Conservation (phyloP, 225 moss, liverwort and hornwort genomes). For the Sphagnum contortum region DNA sequence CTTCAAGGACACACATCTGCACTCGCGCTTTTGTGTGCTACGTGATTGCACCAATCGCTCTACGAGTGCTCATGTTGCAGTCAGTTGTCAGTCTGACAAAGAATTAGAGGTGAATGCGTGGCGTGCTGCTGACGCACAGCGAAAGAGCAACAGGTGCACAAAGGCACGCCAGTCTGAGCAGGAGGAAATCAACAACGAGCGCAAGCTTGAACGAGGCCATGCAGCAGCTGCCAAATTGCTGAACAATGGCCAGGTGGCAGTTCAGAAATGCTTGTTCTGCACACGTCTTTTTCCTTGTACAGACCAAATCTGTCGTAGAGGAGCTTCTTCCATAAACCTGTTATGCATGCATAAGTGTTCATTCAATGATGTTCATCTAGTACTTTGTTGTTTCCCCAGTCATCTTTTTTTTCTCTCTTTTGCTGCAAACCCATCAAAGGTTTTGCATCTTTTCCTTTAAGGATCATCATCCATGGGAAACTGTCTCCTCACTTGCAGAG, state of each 20-base stretch:
- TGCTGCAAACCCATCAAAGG: too few species aligned
- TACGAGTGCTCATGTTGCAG: slow-evolving; percentile 29
- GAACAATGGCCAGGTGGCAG: slow-evolving; percentile 36
- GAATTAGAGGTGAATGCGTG: slow-evolving; percentile 48
- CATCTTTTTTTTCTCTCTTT: too few species aligned
- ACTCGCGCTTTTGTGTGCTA: slow-evolving; percentile 69
- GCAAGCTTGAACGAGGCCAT: slow-evolving; percentile 68
- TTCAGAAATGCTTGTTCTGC: too few species aligned
- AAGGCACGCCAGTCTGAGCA: slow-evolving; percentile 58
- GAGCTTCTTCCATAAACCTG: too few species aligned
- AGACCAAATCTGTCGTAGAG: too few species aligned
- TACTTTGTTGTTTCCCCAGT: too few species aligned
- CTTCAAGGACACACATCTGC: slow-evolving; percentile 90
- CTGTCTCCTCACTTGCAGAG: slow-evolving; percentile 10
- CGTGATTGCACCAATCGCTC: slow-evolving; percentile 57
- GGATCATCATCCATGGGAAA: too few species aligned
- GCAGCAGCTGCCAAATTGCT: slow-evolving; percentile 60
- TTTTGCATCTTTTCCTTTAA: too few species aligned
- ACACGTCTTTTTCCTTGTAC: too few species aligned
- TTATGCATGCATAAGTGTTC: too few species aligned
- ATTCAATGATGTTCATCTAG: too few species aligned
- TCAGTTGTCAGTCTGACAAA: slow-evolving; percentile 17
- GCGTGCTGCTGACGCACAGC: slow-evolving; percentile 66
- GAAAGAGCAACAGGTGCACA: slow-evolving; percentile 50
- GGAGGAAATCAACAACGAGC: slow-evolving; percentile 61